A percentile compares a stretch with the other conserved stretches of the same genome.
phyloP scores from a whole-genome alignment of 192 early-diverging fungal genomes.

The Podila minutissima region DNA sequence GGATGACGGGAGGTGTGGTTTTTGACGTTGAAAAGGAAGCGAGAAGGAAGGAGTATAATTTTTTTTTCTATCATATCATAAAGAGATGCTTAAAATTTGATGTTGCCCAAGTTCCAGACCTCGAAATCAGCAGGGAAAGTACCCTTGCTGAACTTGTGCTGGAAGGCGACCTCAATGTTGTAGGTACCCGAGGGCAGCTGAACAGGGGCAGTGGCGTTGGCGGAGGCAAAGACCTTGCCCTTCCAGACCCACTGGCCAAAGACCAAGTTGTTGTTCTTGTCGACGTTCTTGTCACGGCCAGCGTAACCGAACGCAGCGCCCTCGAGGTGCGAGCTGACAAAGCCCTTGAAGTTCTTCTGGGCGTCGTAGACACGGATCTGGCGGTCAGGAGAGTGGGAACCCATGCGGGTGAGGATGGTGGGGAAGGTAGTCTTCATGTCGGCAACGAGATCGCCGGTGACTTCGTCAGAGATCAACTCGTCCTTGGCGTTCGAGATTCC shows the following conservation, averaged over 20 bases:
- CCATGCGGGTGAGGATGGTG: slow-evolving; percentile 2
- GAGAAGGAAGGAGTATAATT: no score
- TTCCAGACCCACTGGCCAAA: slow-evolving; percentile 15
- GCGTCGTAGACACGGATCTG: slow-evolving; percentile 11
- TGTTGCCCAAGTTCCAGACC: slow-evolving; percentile 15
- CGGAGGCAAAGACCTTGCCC: slow-evolving; percentile 11
- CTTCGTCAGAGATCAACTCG: not conserved
- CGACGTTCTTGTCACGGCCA: slow-evolving; percentile 8
- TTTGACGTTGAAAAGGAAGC: no score
- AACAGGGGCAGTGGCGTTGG: slow-evolving; percentile 3
- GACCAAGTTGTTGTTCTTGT: not conserved
- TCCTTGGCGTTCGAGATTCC: not conserved
- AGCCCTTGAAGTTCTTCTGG: slow-evolving; percentile 7
- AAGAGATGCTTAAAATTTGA: not conserved
- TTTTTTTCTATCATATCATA: no score
- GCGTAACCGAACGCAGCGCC: slow-evolving; percentile 1
- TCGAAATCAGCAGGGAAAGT: slow-evolving; percentile 31
- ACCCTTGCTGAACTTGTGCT: slow-evolving; percentile 43
- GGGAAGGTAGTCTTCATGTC: slow-evolving; percentile 5
- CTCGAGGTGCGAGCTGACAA: not conserved
- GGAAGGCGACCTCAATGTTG: slow-evolving; percentile 26
- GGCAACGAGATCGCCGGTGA: not conserved
- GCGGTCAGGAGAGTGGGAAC: slow-evolving; percentile 20
- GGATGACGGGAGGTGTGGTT: no score
- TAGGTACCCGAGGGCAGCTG: slow-evolving; percentile 11